Conservation (phyloP, 2,329 filamentous ascomycete genomes). For the Nigrospora osmanthi region DNA sequence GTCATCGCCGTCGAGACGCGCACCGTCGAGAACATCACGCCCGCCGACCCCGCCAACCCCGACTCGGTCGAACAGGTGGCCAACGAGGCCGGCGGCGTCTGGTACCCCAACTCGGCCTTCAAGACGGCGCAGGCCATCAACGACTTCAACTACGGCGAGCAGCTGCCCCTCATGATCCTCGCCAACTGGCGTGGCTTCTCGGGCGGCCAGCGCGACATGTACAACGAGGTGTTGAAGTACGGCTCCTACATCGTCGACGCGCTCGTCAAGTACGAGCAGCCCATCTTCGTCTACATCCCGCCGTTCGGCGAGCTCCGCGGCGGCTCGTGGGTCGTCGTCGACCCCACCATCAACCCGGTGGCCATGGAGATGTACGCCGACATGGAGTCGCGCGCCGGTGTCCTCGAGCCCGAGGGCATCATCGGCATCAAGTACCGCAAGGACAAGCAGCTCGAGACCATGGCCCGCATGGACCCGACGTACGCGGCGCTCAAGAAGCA, state of each 20-base stretch:
- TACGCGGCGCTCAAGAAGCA: constrained; percentile 82
- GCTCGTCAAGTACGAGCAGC: constrained; percentile 96
- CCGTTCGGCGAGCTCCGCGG: constrained; percentile 94
- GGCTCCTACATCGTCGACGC: constrained; percentile 98
- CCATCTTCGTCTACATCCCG: constrained; percentile 98
- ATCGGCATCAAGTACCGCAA: constrained; percentile 98
- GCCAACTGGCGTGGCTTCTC: constrained; percentile 99
- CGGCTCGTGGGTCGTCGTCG: constrained; percentile 98
- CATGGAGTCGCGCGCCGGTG: constrained; percentile 88
- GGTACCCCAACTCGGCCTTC: constrained; percentile 99
- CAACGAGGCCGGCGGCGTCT: constrained; percentile 95
- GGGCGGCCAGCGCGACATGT: constrained; percentile 98
- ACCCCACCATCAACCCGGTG: constrained; percentile 93
- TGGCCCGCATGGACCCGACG: constrained; percentile 82
- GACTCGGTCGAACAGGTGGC: constrained; percentile 95
- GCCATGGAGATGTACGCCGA: constrained; percentile 99
- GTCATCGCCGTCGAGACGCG: constrained; percentile 96
- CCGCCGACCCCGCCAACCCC: constrained; percentile 94
- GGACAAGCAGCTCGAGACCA: constrained; percentile 94
- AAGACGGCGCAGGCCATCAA: constrained; percentile 98
- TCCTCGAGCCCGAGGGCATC: constrained; percentile 96
- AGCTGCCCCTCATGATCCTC: constrained; percentile 96
- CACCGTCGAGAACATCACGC: constrained; percentile 92
- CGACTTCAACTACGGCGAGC: constrained; percentile 98
- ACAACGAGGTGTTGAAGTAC: constrained; percentile 99